These are phyloP conservation scores for Eucalyptus pauciflora DNA, from an alignment of 345 rosid species.

Conservation along the genomic window DNA sequence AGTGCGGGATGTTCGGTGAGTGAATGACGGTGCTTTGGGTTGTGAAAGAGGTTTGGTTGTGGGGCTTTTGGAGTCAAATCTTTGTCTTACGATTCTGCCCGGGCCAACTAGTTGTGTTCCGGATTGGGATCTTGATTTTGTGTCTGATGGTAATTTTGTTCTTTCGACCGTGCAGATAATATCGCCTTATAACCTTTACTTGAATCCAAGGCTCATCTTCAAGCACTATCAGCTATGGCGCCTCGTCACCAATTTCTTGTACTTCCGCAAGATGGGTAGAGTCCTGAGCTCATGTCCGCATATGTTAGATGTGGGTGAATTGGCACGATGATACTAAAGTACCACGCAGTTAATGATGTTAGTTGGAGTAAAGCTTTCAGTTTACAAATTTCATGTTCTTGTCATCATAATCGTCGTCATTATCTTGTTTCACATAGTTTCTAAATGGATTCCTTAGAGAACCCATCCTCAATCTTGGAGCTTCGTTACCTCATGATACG, in stretches of 20 bases:
- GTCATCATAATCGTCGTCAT: background rate
- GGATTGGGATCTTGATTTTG: background rate
- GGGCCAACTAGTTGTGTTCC: background rate
- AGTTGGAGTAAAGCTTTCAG: background rate
- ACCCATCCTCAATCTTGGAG: background rate
- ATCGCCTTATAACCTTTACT: constrained; percentile 74
- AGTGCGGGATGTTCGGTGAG: background rate
- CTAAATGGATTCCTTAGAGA: background rate
- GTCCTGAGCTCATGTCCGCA: background rate
- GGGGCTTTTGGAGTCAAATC: background rate
- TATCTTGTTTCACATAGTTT: background rate
- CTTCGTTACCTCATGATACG: background rate
- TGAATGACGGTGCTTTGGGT: background rate
- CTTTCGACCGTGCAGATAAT: constrained; percentile 51
- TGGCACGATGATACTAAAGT: background rate
- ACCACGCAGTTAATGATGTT: background rate
- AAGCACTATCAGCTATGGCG: constrained; percentile 96
- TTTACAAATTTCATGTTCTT: background rate
- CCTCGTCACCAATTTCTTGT: constrained; percentile 90
- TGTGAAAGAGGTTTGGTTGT: background rate
- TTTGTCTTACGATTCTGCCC: background rate
- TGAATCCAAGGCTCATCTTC: constrained; percentile 76
- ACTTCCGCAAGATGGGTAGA: constrained; percentile 91
- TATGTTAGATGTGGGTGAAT: background rate
- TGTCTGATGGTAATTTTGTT: background rate